Conservation (phyloP, 2,329 filamentous ascomycete genomes). For the Hypoxylon sp. region DNA sequence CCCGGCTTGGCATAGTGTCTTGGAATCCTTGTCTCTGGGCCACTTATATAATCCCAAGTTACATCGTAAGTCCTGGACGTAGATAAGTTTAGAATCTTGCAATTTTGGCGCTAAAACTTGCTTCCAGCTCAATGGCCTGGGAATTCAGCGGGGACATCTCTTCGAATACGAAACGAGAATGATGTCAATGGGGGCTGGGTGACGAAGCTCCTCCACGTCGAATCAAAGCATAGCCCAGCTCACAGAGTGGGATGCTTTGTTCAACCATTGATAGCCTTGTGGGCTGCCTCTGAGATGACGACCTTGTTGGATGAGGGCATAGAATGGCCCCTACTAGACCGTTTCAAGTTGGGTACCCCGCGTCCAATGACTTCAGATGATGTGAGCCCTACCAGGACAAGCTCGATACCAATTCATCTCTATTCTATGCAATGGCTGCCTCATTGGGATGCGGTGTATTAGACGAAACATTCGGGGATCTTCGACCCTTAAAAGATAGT, state of each 20-base stretch:
- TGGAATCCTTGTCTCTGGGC: slow-evolving; percentile 36
- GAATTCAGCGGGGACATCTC: slow-evolving; percentile 3
- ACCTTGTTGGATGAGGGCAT: slow-evolving; percentile 29
- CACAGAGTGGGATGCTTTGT: slow-evolving; percentile 12
- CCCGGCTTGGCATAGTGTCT: slow-evolving; percentile 45
- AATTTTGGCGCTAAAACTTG: slow-evolving; percentile 22
- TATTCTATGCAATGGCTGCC: slow-evolving; percentile 5
- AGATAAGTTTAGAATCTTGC: slow-evolving; percentile 18
- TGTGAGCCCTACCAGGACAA: slow-evolving; percentile 17
- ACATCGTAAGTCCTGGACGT: slow-evolving; percentile 23
- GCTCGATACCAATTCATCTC: slow-evolving; percentile 5
- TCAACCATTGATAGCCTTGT: slow-evolving; percentile 7
- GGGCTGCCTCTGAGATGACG: slow-evolving; percentile 13
- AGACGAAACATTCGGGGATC: slow-evolving; percentile 9
- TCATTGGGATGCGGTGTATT: slow-evolving; percentile 10
- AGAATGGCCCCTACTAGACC: slow-evolving; percentile 12
- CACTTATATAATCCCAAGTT: slow-evolving; percentile 26
- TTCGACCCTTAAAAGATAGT: not conserved
- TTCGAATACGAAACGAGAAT: slow-evolving; percentile 21
- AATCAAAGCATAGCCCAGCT: not conserved
- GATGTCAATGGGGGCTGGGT: slow-evolving; percentile 29
- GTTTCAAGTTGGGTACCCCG: slow-evolving; percentile 21
- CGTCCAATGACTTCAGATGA: slow-evolving; percentile 29
- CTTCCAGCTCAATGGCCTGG: slow-evolving; percentile 2
- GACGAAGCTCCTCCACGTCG: slow-evolving; percentile 22